A percentile compares a stretch with the other conserved stretches of the same genome.
phyloP scores from a whole-genome alignment of 2,329 filamentous ascomycete genomes.

The Amauroascus niger region DNA sequence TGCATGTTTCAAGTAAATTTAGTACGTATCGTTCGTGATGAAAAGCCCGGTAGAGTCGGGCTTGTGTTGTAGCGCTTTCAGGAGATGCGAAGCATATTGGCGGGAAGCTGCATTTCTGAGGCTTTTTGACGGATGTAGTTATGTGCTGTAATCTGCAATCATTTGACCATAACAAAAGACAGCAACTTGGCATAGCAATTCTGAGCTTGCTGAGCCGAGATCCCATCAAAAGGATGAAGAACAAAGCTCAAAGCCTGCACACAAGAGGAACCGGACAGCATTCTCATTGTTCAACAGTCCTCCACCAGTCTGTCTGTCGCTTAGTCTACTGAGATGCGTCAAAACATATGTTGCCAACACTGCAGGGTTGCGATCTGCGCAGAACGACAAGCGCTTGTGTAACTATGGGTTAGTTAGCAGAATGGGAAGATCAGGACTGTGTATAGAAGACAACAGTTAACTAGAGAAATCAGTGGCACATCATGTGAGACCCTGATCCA shows the following conservation, averaged over 20 bases:
- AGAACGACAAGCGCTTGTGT: neutral
- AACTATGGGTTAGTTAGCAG: no score
- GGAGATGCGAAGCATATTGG: neutral
- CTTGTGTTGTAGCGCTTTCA: neutral
- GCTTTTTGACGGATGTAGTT: no score
- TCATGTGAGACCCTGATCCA: neutral
- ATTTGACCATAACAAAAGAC: no score
- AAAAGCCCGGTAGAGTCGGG: neutral
- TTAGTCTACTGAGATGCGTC: neutral
- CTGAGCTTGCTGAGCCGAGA: no score
- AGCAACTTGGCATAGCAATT: no score
- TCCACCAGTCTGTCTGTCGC: neutral
- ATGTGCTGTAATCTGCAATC: no score
- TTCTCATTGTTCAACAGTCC: neutral
- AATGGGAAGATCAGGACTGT: neutral
- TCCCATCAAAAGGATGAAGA: no score
- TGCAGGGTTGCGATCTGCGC: slow-evolving; percentile 1
- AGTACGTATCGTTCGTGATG: neutral
- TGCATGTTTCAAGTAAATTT: neutral
- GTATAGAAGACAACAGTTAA: neutral
- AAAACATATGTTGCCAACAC: neutral
- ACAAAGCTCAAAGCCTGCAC: neutral
- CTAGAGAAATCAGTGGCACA: neutral
- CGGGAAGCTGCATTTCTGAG: no score
- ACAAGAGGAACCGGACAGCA: neutral